Evolutionary conservation across 805 yeast species (phyloP).

Genomic region (Diddensiella caesifluorescens): DNA sequence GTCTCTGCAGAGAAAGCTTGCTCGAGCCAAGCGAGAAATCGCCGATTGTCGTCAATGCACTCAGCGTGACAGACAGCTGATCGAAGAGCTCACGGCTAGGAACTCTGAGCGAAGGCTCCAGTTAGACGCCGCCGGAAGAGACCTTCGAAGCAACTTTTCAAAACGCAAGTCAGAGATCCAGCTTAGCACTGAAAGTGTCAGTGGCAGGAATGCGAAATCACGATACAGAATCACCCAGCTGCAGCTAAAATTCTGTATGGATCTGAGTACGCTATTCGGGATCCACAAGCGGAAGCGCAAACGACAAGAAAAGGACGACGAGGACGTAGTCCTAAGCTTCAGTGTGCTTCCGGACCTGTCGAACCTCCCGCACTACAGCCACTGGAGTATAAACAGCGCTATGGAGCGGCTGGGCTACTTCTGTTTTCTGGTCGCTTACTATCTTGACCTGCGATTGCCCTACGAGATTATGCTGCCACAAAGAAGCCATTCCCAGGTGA

Average conservation of each 20-base stretch:
- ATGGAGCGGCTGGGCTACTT: slow-evolving; percentile 32
- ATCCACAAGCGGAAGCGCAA: slow-evolving; percentile 19
- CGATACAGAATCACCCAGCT: background rate
- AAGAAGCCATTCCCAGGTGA: slow-evolving; percentile 21
- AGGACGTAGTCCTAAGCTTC: slow-evolving; percentile 26
- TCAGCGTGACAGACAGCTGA: background rate
- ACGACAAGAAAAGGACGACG: slow-evolving; percentile 11
- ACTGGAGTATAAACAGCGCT: slow-evolving; percentile 28
- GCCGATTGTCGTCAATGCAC: background rate
- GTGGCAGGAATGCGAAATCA: background rate
- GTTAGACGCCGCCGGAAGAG: too few relatives aligned
- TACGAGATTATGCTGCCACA: slow-evolving; percentile 28
- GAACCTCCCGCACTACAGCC: slow-evolving; percentile 27
- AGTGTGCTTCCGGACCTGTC: slow-evolving; percentile 30
- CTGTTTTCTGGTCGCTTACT: slow-evolving; percentile 28
- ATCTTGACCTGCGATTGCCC: slow-evolving; percentile 31
- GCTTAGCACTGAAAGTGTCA: background rate
- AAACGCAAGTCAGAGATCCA: background rate
- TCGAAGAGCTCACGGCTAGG: slow-evolving; percentile 3
- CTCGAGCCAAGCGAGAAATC: background rate
- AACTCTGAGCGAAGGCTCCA: too few relatives aligned
- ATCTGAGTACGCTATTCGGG: slow-evolving; percentile 16
- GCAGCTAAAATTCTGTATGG: slow-evolving; percentile 8
- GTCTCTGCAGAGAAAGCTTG: background rate
- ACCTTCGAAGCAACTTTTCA: too few relatives aligned